A percentile compares a stretch with the other conserved stretches of the same genome.
Evolutionary conservation across 2,329 filamentous ascomycete species (phyloP).

Genomic region (Niveomyces coronatus): DNA sequence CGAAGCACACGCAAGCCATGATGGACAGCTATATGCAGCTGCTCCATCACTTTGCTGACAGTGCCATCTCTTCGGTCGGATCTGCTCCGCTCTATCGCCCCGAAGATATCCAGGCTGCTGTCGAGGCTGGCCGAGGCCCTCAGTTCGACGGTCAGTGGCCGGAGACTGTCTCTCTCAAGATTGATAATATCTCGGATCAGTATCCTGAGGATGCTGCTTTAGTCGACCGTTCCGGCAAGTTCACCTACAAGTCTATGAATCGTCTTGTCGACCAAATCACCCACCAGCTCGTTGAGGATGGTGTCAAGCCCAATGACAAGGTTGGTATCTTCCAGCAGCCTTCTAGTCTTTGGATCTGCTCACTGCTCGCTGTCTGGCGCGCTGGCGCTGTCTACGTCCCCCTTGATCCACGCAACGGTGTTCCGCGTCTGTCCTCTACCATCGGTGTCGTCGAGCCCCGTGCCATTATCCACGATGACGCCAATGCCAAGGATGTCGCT

Average conservation of each 20-base stretch:
- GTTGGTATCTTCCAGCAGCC: slow-evolving; percentile 11
- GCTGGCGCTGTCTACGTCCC: slow-evolving; percentile 29
- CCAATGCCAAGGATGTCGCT: slow-evolving; percentile 9
- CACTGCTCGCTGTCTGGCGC: slow-evolving; percentile 30
- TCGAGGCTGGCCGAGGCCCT: slow-evolving; percentile 6
- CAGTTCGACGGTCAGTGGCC: slow-evolving; percentile 6
- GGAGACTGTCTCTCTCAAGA: slow-evolving; percentile 6
- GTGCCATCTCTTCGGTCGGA: slow-evolving; percentile 22
- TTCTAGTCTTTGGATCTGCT: slow-evolving; percentile 26
- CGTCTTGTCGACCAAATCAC: slow-evolving; percentile 6
- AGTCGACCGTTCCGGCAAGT: slow-evolving; percentile 1
- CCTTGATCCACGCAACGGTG: slow-evolving; percentile 23
- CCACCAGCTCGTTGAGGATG: slow-evolving; percentile 6
- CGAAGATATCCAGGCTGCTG: slow-evolving; percentile 4
- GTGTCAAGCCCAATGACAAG: slow-evolving; percentile 14
- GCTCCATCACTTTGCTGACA: slow-evolving; percentile 8
- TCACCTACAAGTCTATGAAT: slow-evolving; percentile 6
- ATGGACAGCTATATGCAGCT: slow-evolving; percentile 13
- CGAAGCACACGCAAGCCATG: slow-evolving; percentile 8
- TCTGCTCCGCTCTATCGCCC: slow-evolving; percentile 7
- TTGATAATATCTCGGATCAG: slow-evolving; percentile 4
- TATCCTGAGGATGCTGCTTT: slow-evolving; percentile 1
- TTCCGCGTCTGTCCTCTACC: slow-evolving; percentile 9
- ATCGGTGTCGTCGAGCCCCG: slow-evolving; percentile 16
- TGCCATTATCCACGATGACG: slow-evolving; percentile 15